Percentiles rank a stretch among this genome's conserved stretches.
These are phyloP conservation scores for Talaromyces proteolyticus DNA, from an alignment of 495 filamentous ascomycete genomes.

Conservation along the genomic window DNA sequence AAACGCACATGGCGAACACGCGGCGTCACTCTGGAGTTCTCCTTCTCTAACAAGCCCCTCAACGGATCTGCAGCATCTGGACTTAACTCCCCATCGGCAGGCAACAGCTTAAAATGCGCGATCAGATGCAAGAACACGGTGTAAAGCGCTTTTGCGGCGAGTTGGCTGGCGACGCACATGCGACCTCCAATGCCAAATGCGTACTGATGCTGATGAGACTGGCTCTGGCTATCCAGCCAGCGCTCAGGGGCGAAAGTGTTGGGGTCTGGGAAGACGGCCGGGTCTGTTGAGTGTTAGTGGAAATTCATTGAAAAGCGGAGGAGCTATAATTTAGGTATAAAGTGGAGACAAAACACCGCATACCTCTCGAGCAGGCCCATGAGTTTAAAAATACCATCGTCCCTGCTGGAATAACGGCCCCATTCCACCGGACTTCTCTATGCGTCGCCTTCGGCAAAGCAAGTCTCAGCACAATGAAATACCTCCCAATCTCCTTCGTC, in stretches of 20 bases:
- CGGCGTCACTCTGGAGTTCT: background rate
- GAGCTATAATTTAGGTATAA: background rate
- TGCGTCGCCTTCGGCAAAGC: background rate
- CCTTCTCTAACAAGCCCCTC: background rate
- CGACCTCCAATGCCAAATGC: background rate
- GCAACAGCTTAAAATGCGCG: background rate
- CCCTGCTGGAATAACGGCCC: background rate
- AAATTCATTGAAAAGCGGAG: no score
- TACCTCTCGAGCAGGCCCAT: background rate
- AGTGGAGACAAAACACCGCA: no score
- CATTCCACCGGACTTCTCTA: background rate
- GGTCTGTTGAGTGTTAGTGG: background rate
- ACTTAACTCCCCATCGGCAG: background rate
- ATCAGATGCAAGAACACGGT: background rate
- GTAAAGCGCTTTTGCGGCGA: background rate
- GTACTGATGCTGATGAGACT: background rate
- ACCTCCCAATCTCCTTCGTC: background rate
- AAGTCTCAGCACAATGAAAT: background rate
- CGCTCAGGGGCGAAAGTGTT: slow-evolving; percentile 35
- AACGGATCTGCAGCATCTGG: background rate
- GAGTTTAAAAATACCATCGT: background rate
- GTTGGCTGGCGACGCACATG: background rate
- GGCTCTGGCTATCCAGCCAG: slow-evolving; percentile 18
- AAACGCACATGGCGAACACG: background rate
- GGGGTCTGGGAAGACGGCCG: slow-evolving; percentile 30